Base-by-base conservation (phyloP, 2,329 filamentous ascomycete species). In the Incumbomyces delicatus region DNA sequence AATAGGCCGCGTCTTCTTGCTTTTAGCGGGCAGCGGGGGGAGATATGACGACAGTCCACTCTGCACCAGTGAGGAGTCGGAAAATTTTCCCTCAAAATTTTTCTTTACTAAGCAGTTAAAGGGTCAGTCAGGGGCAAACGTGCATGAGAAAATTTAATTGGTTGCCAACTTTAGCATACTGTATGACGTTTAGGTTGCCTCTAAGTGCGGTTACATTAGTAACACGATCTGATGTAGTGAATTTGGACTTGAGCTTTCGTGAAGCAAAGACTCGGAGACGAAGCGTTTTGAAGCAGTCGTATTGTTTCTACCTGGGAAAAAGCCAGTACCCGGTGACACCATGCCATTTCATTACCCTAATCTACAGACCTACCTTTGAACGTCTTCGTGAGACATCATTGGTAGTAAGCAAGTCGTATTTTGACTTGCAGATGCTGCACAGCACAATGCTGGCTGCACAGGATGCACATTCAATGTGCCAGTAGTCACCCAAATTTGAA, bases 1-100 rank as follows among this genome's bases (percentile, higher is more conserved):
- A 48, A 52, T 53, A 44, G 47, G 44, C 41, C 53, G 53, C 50
- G 39, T 50, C 33, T 29, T 51, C 50, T 50, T 56, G 41, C 53
- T 54, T 14, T 56, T 56, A 54, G 52, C 46, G 48, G 48, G 50
- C 36, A 39, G 35, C 44, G 48, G 41, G 51, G 47, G 48, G 49
- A 50, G 41, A 50, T 18, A 40, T 46, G 43, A 47, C 52, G 37
- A 47, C 46, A 56, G 36, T 46, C 41, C 18, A 43, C 29, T 41
- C 16, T 27, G 18, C 17, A 22, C 33, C 33, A 46, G 14, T 48
- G 46, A 49, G 49, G 29, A 35, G 41, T 5, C 33, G 10, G 12
- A 35, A 52, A 44, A 47, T 50, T 47, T 46, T 17, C 20, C 13
- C 10, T 11, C 14, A 41, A 51, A 54, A 50, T 44, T 52, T 43